Base-by-base conservation (phyloP, 2,329 filamentous ascomycete species). In the Colletotrichum endophyticum region DNA sequence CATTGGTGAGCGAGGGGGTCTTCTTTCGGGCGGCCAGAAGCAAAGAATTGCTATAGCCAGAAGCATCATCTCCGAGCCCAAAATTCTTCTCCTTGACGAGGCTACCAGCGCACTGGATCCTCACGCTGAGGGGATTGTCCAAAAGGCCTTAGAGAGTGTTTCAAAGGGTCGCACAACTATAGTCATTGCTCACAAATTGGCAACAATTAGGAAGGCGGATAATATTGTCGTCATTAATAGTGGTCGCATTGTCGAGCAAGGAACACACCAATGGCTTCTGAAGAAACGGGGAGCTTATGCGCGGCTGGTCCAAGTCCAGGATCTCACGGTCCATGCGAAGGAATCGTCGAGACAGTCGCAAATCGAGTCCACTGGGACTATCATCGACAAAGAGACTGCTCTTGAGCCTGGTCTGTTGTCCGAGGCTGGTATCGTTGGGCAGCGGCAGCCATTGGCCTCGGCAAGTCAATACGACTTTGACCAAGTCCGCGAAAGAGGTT, bases 1-100 rank as follows among this genome's bases (percentile, higher is more conserved):
- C 6, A 74, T 82, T 5, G 80, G 81, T 1, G 79, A 81, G n/a
- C 64, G 77, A 9, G 81, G 80, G 2, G 76, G 76, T 2, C 71
- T 78, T 0, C 72, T 82, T 0, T 81, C 81, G n/a, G 92, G 92
- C 28, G 92, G 92, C 3, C 92, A 94, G 80, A 88, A 92, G 49
- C 92, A 94, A 79, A 88, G 92, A 19, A 86, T 94, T 15, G 90
- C 92, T 1, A 94, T 94, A 73, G 92, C 92, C 4, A 87, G 92
- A 30, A 91, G 90, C 59, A 91, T 94, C 68, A 86, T 94, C 32
- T 89, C 90, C 25, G 84, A 91, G 59, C 92, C 92, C 0, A 85
- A 86, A 2, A 91, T 94, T 28, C 85, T 94, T 3, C 89, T 94
- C 19, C 84, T 94, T 2, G 92, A 94, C 78, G 92, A 94, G 83